These are phyloP conservation scores for Fraxinus sp. DNA, from an alignment of 305 asterid genomes.

Conservation along the genomic window DNA sequence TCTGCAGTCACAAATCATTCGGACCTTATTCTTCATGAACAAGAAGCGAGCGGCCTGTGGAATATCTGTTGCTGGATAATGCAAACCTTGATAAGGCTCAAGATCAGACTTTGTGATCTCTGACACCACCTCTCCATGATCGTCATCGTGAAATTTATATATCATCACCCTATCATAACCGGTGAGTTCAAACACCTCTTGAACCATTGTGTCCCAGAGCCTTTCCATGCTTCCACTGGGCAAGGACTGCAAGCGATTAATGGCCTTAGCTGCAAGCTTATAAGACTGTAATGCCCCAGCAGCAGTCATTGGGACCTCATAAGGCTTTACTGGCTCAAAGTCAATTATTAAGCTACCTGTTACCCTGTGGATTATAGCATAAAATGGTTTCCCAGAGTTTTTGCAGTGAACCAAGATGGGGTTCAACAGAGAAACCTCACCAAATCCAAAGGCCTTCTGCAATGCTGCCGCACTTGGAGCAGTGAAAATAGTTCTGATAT, in stretches of 20 bases:
- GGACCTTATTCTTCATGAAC: constrained; percentile 90
- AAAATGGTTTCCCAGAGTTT: constrained; percentile 91
- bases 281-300: constrained; percentile 95
- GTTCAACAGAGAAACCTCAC: constrained; percentile 82
- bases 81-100: constrained; percentile 83
- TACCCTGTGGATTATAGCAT: constrained; percentile 83
- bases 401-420: constrained; percentile 87
- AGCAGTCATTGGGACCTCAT: constrained; percentile 94
- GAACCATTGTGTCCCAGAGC: constrained; percentile 86
- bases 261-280: constrained; percentile 93
- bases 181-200: constrained; percentile 91
- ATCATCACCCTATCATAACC: constrained; percentile 93
- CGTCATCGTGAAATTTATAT: constrained; percentile 91
- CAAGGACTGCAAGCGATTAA: constrained; percentile 72
- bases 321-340: constrained; percentile 97
- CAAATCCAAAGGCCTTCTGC: constrained; percentile 84
- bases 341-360: constrained; percentile 79
- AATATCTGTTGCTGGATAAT: constrained; percentile 91
- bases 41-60: constrained; percentile 93
- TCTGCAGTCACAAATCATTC: constrained; percentile 85
- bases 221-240: constrained; percentile 82
- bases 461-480: constrained; percentile 80
- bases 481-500: constrained; percentile 67
- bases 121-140: constrained; percentile 86
- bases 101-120: constrained; percentile 84